Evolutionary conservation across 495 filamentous ascomycete species (phyloP), one percentile per base, ranked within the genome.

Genomic region (Parathielavia hyrcaniae): DNA sequence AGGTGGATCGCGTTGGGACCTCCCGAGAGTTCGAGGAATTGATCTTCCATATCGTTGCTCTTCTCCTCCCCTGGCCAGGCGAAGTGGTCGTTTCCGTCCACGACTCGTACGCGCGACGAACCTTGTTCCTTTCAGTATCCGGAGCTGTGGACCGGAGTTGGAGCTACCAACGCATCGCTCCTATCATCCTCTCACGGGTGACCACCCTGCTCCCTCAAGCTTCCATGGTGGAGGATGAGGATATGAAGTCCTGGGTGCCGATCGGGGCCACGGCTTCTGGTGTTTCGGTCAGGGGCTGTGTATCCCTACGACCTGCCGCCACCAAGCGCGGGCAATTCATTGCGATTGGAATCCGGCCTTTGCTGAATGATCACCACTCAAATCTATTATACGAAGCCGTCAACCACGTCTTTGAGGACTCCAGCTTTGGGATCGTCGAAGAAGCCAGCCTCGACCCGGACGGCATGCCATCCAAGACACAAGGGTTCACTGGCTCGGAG

Each of bases 301-400:
- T 97, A 13, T 92, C 83, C 14, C 77, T 87, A 2, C 59, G 77
- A 1, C 87, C 91, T 1, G 80, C 79, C 30, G 85, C 87, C 5
- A 87, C 81, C 3, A 90, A 84, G 62, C 80, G 81, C 9, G 69
- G 80, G 7, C 91, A 97, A 60, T 96, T 95, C 63, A 81, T 97
- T 23, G 86, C 86, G 11, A 67, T 95, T 26, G 89, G 86, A 1
- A 79, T 86, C 16, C 71, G 78, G 23, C 85, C 86, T 1, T 34
- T 90, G 5, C 61, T 77, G 14, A 75, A 73, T 53, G 75, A 78
- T 19, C 71, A 71, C 35, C 76, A 77, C 5, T 74, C 82, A 12
- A 91, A 86, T 59, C 55, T 90, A 11, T 63, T 97, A 1, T 91
- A 88, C 62, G 83, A 86, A 46, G 86, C 88, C 61, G 73, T 96